Evolutionary conservation across 352 stramenopile species (phyloP).

Genomic region (Globisporangium sylvaticum): DNA sequence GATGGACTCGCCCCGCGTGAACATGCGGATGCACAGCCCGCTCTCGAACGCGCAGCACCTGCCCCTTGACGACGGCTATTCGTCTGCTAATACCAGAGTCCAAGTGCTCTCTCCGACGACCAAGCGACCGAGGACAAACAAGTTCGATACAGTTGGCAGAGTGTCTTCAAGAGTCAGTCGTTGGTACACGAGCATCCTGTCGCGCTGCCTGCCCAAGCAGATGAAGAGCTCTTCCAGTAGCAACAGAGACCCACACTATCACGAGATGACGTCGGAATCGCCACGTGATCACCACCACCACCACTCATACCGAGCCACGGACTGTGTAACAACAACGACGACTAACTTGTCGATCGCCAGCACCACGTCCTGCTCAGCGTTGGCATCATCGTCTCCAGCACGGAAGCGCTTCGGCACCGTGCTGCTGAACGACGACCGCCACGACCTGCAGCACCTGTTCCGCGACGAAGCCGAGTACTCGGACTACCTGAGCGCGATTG

Average conservation of each 20-base stretch:
- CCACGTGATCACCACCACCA: neutral
- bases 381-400: slow-evolving; percentile 3
- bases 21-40: neutral
- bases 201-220: slow-evolving; percentile 8
- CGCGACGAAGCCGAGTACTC: slow-evolving; percentile 79
- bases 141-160: neutral
- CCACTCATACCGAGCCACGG: slow-evolving; percentile 6
- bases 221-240: slow-evolving; percentile 4
- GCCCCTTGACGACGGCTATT: neutral
- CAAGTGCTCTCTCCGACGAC: slow-evolving; percentile 12
- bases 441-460: slow-evolving; percentile 47
- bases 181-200: slow-evolving; percentile 16
- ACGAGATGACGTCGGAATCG: slow-evolving; percentile 4
- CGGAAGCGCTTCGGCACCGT: slow-evolving; percentile 25
- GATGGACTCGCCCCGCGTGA: slow-evolving; percentile 7
- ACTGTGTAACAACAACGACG: neutral
- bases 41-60: neutral
- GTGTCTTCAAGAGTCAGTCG: neutral
- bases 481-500: slow-evolving; percentile 52
- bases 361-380: neutral
- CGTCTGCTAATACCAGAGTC: neutral
- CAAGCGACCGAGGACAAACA: slow-evolving; percentile 13
- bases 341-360: neutral
- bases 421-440: slow-evolving; percentile 28
- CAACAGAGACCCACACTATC: neutral